Base-by-base conservation (phyloP, 2,329 filamentous ascomycete species). In the Pleomassaria siparia region DNA sequence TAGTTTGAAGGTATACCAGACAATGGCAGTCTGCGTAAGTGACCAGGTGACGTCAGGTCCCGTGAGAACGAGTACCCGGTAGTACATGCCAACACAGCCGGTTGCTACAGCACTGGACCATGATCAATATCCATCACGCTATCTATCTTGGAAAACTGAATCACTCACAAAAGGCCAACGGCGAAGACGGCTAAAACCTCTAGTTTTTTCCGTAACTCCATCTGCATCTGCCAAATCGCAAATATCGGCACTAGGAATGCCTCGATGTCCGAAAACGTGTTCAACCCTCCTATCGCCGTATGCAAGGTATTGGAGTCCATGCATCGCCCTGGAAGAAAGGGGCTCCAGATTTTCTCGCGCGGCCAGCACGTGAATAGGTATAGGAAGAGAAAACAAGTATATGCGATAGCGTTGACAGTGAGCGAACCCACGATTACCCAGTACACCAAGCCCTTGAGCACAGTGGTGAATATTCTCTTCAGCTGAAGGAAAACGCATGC, bases 341-440 rank as follows among this genome's bases (percentile, higher is more conserved):
- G 44, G 28, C 54, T 33, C 29, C 29, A 44, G 11, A 50, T 46
- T 18, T 45, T 51, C 24, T 47, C 46, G n/a, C 47, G 33, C 5
- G 55, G 50, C 43, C 30, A 50, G 35, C 52, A 55, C 10, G 40
- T 49, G 18, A 54, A 58, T 4, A 54, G 25, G 21, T 54, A 56
- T 1, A 55, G 12, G 37, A 58, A 52, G 3, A 54, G 28, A 4
- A 56, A 26, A 2, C 20, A 30, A 1, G 47, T 58, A 25, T 56
- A 56, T 1, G 40, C 28, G 9, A 56, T 4, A 7, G 37, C 46
- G 24, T 54, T 54, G 4, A 40, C 40, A 18, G 43, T 30, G 21
- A 54, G 24, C 2, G 33, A 51, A 4, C 26, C 43, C 1, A 39
- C 36, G 13, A 55, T 50, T 6, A 49, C 50, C 48, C 50, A 54